Conservation (phyloP, 768 basidiomycete genomes). For the Termitomyces sp. region DNA sequence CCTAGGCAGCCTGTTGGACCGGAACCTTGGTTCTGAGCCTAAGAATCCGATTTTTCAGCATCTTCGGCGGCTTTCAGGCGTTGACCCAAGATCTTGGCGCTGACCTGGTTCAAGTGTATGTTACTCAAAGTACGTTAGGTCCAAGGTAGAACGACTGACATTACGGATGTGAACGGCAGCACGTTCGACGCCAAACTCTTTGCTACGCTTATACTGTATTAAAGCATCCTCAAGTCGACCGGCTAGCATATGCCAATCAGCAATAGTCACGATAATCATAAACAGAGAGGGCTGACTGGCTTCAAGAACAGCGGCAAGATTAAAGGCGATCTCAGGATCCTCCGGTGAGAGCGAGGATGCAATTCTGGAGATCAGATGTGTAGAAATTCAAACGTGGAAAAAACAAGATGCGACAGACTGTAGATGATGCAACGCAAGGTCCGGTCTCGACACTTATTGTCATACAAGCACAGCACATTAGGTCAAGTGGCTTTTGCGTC, state of each 20-base stretch:
- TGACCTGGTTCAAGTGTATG: conserved; percentile 49
- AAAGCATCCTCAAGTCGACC: conserved; percentile 80
- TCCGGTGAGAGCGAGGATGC: conserved; percentile 82
- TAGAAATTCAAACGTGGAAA: conserved; percentile 28
- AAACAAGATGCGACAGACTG: conserved; percentile 45
- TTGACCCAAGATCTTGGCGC: conserved; percentile 76
- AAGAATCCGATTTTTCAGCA: conserved; percentile 35
- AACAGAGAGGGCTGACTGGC: conserved; percentile 56
- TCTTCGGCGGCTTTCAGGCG: conserved; percentile 49
- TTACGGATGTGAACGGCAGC: conserved; percentile 83
- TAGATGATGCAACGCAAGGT: conserved; percentile 84
- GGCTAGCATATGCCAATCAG: conserved; percentile 44
- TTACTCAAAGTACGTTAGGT: conserved; percentile 11
- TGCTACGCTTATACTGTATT: conserved; percentile 76
- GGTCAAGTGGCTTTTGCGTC: conserved; percentile 10
- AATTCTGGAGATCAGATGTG: conserved; percentile 51
- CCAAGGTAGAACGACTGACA: conserved; percentile 38
- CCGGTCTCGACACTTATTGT: conserved; percentile 64
- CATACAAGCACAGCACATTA: neutral
- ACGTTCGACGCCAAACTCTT: conserved; percentile 76
- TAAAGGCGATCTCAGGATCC: conserved; percentile 91
- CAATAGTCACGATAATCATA: conserved; percentile 16
- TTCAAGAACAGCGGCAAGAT: conserved; percentile 88
- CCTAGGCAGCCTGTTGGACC: neutral
- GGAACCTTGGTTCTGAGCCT: conserved; percentile 23